Conservation (phyloP, 164 flowering plant genomes). For the Chimonanthus praecox region DNA sequence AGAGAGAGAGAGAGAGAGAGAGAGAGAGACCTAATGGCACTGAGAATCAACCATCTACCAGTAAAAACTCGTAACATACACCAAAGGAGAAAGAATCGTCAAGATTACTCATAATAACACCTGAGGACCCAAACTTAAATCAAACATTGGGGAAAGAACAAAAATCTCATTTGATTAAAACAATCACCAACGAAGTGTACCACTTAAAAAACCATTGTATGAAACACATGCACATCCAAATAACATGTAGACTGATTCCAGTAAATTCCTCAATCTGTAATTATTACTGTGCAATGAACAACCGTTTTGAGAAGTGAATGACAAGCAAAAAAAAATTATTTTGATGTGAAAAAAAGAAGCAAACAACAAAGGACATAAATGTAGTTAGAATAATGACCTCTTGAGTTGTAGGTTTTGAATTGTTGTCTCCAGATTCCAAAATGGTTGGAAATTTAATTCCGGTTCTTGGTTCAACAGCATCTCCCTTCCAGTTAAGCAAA, state of each 20-base stretch:
- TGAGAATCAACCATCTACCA: neutral
- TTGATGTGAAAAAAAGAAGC: neutral
- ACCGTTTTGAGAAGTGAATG: neutral
- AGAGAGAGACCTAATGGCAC: neutral
- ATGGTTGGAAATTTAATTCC: constrained; percentile 79
- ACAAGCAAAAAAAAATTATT: neutral
- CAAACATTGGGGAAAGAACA: neutral
- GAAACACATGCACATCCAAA: neutral
- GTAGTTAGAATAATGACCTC: constrained; percentile 42
- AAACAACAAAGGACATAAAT: constrained; percentile 1
- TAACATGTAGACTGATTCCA: no score
- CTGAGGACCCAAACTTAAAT: neutral
- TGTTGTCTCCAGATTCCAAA: constrained; percentile 22
- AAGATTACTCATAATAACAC: neutral
- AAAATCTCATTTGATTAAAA: neutral
- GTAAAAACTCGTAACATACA: neutral
- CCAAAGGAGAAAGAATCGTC: neutral
- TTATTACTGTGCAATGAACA: neutral
- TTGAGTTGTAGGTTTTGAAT: constrained; percentile 30
- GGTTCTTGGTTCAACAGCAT: constrained; percentile 71
- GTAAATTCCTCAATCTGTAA: neutral
- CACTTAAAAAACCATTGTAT: no score
- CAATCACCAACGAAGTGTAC: neutral
- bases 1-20: neutral
- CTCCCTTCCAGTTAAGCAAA: constrained; percentile 39